Conservation (phyloP, 495 filamentous ascomycete species). For the Neurospora tetraspora region DNA sequence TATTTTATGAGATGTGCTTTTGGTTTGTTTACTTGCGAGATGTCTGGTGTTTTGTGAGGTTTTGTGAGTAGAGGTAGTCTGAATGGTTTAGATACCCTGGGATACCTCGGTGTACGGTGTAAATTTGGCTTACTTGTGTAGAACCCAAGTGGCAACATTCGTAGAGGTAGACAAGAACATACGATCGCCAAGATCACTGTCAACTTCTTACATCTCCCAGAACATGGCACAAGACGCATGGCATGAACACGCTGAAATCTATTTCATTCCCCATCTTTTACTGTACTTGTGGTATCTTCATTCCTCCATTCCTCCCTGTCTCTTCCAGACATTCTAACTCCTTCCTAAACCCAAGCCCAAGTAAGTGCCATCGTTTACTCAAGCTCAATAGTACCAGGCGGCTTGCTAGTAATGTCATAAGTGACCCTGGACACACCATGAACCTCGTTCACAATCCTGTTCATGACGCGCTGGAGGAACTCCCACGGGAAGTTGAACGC, state of each 20-base stretch:
- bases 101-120: no score
- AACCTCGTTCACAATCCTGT: conserved; percentile 78
- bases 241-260: not conserved
- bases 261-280: not conserved
- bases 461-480: conserved; percentile 59
- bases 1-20: not conserved
- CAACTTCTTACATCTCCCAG: not conserved
- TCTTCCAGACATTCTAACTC: not conserved
- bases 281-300: not conserved
- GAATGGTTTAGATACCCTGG: no score
- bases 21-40: not conserved
- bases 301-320: not conserved
- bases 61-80: no score
- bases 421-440: conserved; percentile 44
- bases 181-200: not conserved
- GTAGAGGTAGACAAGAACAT: no score
- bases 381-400: conserved; percentile 70
- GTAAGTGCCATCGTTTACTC: conserved; percentile 34
- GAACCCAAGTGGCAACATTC: not conserved
- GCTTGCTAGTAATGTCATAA: conserved; percentile 64
- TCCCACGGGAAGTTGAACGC: conserved; percentile 54
- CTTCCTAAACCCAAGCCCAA: not conserved
- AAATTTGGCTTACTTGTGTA: no score
- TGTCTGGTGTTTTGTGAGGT: no score
- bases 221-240: not conserved